Percentiles rank a stretch among this genome's conserved stretches.
These are phyloP conservation scores for Sporothrix mexicana DNA, from an alignment of 2,329 filamentous ascomycete genomes.

Conservation along the genomic window DNA sequence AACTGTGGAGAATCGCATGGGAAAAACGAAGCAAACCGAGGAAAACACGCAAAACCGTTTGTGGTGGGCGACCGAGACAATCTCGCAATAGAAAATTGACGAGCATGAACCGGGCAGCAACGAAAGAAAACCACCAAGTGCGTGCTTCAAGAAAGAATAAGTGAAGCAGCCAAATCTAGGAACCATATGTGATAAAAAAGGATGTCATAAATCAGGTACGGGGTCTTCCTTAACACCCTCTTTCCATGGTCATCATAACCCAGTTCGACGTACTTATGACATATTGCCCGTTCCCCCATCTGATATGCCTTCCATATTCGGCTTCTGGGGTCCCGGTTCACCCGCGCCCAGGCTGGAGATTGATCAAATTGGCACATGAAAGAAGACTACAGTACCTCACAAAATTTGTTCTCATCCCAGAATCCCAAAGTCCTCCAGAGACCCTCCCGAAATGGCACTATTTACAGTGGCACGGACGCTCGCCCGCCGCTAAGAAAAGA, in stretches of 20 bases:
- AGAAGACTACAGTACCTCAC: neutral
- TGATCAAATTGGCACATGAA: neutral
- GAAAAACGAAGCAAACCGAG: no score
- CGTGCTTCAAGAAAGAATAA: neutral
- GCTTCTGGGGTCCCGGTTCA: neutral
- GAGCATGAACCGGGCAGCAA: neutral
- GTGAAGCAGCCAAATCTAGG: neutral
- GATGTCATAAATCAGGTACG: neutral
- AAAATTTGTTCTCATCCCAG: neutral
- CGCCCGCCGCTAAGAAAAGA: neutral
- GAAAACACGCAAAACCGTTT: neutral
- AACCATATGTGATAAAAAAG: neutral
- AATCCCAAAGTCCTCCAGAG: neutral
- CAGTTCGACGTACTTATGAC: neutral
- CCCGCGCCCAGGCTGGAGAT: neutral
- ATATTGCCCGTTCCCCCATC: neutral
- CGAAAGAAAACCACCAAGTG: neutral
- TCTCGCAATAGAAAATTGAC: neutral
- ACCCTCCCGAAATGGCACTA: neutral
- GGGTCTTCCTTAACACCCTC: neutral
- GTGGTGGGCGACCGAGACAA: neutral
- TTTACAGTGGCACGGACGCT: slow-evolving; percentile 5
- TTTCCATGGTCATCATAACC: neutral
- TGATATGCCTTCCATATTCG: neutral
- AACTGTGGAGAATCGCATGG: neutral